These are phyloP conservation scores for Plantago elongata DNA, from an alignment of 257 asterid genomes.

Conservation along the genomic window DNA sequence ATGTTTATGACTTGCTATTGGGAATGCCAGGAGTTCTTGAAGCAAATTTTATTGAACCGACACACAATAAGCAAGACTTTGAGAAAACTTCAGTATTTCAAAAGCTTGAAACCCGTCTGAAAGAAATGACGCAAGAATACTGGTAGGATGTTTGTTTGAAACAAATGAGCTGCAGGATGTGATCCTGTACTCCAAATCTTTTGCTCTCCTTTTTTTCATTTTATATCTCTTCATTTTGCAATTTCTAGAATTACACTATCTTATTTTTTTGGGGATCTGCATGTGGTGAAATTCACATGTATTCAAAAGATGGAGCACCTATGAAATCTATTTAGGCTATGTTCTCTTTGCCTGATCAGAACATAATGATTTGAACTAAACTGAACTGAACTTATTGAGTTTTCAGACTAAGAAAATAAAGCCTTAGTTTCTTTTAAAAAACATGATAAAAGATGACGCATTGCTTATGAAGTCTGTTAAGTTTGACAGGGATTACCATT, in stretches of 20 bases:
- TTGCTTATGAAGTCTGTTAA: slow-evolving; percentile 18
- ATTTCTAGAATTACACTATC: too few relatives aligned
- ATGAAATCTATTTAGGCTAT: background rate
- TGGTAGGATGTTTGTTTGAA: slow-evolving; percentile 49
- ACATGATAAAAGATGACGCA: slow-evolving; percentile 4
- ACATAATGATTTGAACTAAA: too few relatives aligned
- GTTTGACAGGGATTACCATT: slow-evolving; percentile 61
- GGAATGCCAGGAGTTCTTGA: slow-evolving; percentile 66
- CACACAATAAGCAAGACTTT: slow-evolving; percentile 90
- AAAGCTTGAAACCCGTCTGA: slow-evolving; percentile 82
- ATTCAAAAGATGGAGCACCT: background rate
- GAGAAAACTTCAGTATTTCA: slow-evolving; percentile 92
- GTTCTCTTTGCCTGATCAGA: too few relatives aligned
- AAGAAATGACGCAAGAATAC: slow-evolving; percentile 80
- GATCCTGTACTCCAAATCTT: background rate
- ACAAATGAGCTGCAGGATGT: background rate
- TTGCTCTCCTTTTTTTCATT: background rate
- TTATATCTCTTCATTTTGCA: background rate
- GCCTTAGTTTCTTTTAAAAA: background rate
- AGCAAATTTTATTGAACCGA: slow-evolving; percentile 82
- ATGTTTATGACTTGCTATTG: slow-evolving; percentile 18
- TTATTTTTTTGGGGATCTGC: too few relatives aligned
- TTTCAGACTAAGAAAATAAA: too few relatives aligned
- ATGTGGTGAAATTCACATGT: background rate
- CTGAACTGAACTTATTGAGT: too few relatives aligned